Evolutionary conservation across 140 eudicot genomes (phyloP).

Genomic region (Bidens hawaiensis): DNA sequence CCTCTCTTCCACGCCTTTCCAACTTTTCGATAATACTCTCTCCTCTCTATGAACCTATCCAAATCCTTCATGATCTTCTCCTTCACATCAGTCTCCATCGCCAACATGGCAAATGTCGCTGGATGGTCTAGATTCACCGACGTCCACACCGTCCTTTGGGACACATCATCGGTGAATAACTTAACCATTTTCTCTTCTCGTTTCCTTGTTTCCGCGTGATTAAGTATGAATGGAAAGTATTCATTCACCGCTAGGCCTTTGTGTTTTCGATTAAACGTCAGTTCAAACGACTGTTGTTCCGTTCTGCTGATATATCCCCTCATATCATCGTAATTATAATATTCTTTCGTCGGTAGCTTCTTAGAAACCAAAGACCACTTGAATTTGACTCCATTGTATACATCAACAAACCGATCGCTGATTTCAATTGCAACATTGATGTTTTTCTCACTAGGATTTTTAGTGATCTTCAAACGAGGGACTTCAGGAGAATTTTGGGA

Average conservation of each 20-base stretch:
- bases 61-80: constrained; percentile 47
- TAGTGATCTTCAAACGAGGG: constrained; percentile 40
- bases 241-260: constrained; percentile 33
- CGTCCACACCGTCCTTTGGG: constrained; percentile 19
- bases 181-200: constrained; percentile 29
- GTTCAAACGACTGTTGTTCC: constrained; percentile 40
- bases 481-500: constrained; percentile 22
- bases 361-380: constrained; percentile 44
- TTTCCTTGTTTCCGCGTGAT: constrained; percentile 23
- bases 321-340: constrained; percentile 24
- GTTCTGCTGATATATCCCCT: constrained; percentile 15
- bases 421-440: constrained; percentile 42
- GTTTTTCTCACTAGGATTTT: constrained; percentile 33
- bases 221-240: constrained; percentile 43
- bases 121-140: constrained; percentile 57
- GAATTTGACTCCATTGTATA: constrained; percentile 36
- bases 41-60: constrained; percentile 47
- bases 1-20: constrained; percentile 94
- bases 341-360: constrained; percentile 3
- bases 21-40: constrained; percentile 48
- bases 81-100: constrained; percentile 50
- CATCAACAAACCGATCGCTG: constrained; percentile 40
- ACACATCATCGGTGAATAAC: constrained; percentile 33
- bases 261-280: constrained; percentile 47
- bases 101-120: constrained; percentile 46